Conservation (phyloP, 345 rosid species). For the Noccaea caerulescens region DNA sequence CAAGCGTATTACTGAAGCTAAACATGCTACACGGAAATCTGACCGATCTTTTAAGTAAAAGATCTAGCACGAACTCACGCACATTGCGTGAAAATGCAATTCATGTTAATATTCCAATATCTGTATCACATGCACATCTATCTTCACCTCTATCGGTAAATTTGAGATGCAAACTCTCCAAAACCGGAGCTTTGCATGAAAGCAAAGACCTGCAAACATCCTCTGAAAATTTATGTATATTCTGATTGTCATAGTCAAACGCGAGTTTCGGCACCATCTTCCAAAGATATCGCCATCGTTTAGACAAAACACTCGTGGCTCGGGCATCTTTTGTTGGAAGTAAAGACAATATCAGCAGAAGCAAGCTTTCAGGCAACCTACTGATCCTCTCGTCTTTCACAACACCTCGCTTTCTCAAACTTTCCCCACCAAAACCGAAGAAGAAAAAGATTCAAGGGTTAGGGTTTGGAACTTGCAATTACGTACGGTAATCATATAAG, state of each 20-base stretch:
- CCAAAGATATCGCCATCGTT: slow-evolving; percentile 23
- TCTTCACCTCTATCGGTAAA: not conserved
- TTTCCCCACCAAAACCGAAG: too few relatives aligned
- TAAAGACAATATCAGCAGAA: not conserved
- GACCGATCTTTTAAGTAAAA: too few relatives aligned
- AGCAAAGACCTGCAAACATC: not conserved
- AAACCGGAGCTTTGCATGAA: not conserved
- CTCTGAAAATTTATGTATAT: too few relatives aligned
- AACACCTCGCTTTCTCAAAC: too few relatives aligned
- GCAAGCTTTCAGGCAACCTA: too few relatives aligned
- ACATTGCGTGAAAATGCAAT: slow-evolving; percentile 19
- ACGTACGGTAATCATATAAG: too few relatives aligned
- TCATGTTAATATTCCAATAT: not conserved
- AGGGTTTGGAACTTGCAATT: too few relatives aligned
- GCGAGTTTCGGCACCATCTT: slow-evolving; percentile 1
- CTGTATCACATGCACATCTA: not conserved
- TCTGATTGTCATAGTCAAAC: too few relatives aligned
- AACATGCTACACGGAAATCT: too few relatives aligned
- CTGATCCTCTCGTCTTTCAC: too few relatives aligned
- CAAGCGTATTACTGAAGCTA: too few relatives aligned
- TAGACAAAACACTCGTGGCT: slow-evolving; percentile 17
- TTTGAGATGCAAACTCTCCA: not conserved
- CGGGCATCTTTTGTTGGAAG: slow-evolving; percentile 5
- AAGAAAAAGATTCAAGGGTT: too few relatives aligned
- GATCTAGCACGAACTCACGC: not conserved